Evolutionary conservation across 192 early-diverging fungal species (phyloP), one percentile per base, ranked within the genome.

Genomic region (Diversispora eburnea): DNA sequence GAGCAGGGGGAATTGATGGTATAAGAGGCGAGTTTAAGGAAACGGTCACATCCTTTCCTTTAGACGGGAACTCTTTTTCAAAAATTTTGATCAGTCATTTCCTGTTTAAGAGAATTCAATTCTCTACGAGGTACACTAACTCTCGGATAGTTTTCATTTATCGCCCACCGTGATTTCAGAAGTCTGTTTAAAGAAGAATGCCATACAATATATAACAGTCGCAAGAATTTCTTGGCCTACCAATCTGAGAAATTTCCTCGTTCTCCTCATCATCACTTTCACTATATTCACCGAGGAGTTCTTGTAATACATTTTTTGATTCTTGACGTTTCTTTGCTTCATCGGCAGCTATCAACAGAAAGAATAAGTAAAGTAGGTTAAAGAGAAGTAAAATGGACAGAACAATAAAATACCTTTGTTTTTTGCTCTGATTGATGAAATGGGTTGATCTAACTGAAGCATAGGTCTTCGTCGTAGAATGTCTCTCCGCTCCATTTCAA

Each of bases 401-500:
- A 63, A 15, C 4, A 17, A 63, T 19, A 22, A 8, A 45, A 48
- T 33, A 66, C 64, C 64, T 66, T 49, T 66, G 9, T 66, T 66
- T 49, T 66, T 66, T 5, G 64, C 64, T 66, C 64, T 45, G n/a
- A 66, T 66, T 45, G 46, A 66, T 20, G 64, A 66, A 22, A 66
- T 66, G 46, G 64, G 46, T 10, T 33, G 64, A 10, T 66, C 45
- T 49, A 66, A 13, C 41, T 66, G 64, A 4, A 66, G 10, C 41
- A 66, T n/a, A 25, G 43, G 43, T 22, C 64, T 17, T 66, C 64
- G 10, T 49, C 64, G 46, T 66, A 45, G 20, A 19, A 49, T 46
- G 43, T 66, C 64, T 66, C 64, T n/a, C 2, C 64, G 64, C 17
- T 66, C 64, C 64, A 66, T 66, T 33, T 33, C 25, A 33, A 33